A percentile compares a stretch with the other conserved stretches of the same genome.
Evolutionary conservation across 2,329 filamentous ascomycete species (phyloP).

Genomic region (Colletotrichum sp.): DNA sequence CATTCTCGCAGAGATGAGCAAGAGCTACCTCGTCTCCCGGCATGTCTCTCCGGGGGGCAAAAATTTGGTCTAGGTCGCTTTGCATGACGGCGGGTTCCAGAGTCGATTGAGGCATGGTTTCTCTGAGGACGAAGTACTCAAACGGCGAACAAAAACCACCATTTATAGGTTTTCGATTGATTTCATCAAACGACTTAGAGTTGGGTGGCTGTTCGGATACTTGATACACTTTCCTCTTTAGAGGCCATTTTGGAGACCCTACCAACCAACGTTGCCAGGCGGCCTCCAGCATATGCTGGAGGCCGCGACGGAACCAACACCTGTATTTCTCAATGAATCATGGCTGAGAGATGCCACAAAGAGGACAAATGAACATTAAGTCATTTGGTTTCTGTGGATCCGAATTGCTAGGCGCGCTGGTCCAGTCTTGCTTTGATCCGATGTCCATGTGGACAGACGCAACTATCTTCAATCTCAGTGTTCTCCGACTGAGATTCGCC

Average conservation of each 20-base stretch:
- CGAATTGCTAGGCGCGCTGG: too few relatives aligned
- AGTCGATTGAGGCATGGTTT: neutral
- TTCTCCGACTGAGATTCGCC: neutral
- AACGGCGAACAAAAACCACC: neutral
- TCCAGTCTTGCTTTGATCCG: neutral
- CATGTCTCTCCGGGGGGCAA: fast-evolving
- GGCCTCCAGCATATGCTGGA: neutral
- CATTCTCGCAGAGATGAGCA: neutral
- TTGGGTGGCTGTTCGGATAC: neutral
- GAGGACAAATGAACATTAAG: fast-evolving
- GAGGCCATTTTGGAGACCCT: neutral
- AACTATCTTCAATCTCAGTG: neutral
- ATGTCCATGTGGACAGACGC: neutral
- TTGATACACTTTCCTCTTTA: neutral
- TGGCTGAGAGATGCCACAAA: neutral
- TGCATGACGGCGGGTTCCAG: neutral
- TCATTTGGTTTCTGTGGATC: fast-evolving
- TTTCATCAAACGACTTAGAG: neutral
- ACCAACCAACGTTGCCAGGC: neutral
- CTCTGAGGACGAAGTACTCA: neutral
- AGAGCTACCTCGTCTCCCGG: fast-evolving
- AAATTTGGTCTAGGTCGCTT: neutral
- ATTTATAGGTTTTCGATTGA: neutral
- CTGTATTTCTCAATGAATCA: neutral
- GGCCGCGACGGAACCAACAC: neutral